phyloP scores from a whole-genome alignment of 148 eudicot genomes.

The Bassia scoparia region DNA sequence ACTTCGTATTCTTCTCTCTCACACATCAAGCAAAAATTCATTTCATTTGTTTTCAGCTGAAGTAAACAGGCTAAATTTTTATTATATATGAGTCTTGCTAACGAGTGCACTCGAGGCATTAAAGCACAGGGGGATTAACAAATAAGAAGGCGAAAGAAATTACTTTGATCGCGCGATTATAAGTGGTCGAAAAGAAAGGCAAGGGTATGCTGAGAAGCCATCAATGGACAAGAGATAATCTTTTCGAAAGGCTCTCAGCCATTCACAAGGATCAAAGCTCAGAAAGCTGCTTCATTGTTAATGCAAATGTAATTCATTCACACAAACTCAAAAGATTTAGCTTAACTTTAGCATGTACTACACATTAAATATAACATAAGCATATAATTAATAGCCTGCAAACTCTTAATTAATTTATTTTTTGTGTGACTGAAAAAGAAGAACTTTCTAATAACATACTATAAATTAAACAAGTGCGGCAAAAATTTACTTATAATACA shows the following conservation, averaged over 20 bases:
- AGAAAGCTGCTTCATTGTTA: slow-evolving; percentile 88
- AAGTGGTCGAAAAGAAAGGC: slow-evolving; percentile 75
- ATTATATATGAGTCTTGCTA: background rate
- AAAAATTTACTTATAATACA: background rate
- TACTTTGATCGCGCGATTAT: slow-evolving; percentile 82
- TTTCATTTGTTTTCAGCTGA: too few species aligned
- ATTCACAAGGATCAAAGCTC: slow-evolving; percentile 94
- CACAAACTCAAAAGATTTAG: slow-evolving; percentile 23
- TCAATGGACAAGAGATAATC: slow-evolving; percentile 86
- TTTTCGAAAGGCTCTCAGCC: slow-evolving; percentile 73
- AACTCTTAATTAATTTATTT: background rate
- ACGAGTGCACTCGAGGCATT: background rate
- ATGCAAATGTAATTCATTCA: slow-evolving; percentile 69
- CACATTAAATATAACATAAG: too few species aligned
- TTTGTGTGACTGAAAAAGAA: background rate
- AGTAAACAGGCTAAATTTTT: background rate
- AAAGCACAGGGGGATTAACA: background rate
- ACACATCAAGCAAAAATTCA: too few species aligned
- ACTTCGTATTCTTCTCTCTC: too few species aligned
- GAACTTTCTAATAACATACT: background rate
- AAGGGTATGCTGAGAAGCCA: slow-evolving; percentile 87
- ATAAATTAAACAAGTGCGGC: background rate
- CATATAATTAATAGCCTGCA: background rate
- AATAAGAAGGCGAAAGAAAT: background rate
- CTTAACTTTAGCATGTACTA: slow-evolving; percentile 1